Conservation (phyloP, 1,284 basidiomycete genomes). For the Meripilus lineatus region DNA sequence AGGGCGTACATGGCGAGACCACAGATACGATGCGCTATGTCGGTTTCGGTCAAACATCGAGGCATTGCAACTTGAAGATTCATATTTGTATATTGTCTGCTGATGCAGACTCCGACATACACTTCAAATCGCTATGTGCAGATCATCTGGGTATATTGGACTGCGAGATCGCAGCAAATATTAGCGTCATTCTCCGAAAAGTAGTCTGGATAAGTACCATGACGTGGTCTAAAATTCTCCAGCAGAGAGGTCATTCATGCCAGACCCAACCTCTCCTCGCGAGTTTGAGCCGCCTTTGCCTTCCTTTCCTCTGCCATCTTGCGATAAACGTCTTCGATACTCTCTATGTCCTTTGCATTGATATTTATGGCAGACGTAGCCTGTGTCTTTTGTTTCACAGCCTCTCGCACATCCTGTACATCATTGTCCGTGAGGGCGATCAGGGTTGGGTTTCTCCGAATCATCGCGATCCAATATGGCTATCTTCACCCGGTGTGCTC, state of each 20-base stretch:
- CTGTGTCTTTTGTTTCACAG: neutral
- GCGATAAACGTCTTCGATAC: neutral
- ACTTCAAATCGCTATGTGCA: neutral
- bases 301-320: slow-evolving; percentile 5
- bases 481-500: too few species aligned
- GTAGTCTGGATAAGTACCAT: neutral
- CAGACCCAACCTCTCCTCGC: slow-evolving; percentile 7
- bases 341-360: neutral
- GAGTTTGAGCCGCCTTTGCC: slow-evolving; percentile 1
- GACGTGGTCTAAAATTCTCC: neutral
- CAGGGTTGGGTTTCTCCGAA: slow-evolving; percentile 68
- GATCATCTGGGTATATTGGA: neutral
- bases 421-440: slow-evolving; percentile 70
- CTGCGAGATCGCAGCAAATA: neutral
- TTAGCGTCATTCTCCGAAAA: neutral
- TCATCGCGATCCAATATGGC: slow-evolving; percentile 60
- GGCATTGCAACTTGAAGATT: too few species aligned
- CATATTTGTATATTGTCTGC: too few species aligned
- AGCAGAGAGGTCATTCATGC: neutral
- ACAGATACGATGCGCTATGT: too few species aligned
- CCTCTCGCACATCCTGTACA: slow-evolving; percentile 66
- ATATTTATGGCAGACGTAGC: neutral
- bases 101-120: too few species aligned
- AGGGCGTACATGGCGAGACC: too few species aligned
- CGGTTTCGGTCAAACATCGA: too few species aligned